Conservation (phyloP, 176 grass and related monocot genomes). For the Hsuehochloa calcarea region DNA sequence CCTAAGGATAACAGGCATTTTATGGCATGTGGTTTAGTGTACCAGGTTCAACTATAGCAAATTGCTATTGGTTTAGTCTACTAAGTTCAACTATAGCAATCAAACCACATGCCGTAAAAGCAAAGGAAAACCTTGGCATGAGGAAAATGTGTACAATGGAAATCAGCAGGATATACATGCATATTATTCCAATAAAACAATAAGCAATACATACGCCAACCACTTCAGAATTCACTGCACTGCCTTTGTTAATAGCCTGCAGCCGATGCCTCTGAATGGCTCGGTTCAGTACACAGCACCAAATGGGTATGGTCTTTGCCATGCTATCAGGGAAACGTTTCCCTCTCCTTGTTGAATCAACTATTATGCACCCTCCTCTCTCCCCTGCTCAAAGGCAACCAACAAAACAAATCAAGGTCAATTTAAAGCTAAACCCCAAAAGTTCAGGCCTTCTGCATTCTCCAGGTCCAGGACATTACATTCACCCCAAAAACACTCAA, state of each 20-base stretch:
- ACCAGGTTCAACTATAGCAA: not conserved
- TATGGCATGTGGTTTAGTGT: not conserved
- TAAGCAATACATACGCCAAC: slow-evolving; percentile 30
- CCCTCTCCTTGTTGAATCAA: slow-evolving; percentile 87
- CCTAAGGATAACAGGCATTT: not conserved
- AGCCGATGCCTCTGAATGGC: slow-evolving; percentile 64
- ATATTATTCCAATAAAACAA: not conserved
- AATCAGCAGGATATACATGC: not conserved
- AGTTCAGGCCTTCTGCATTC: not conserved
- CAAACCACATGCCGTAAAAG: too few relatives aligned
- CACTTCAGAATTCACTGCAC: slow-evolving; percentile 17
- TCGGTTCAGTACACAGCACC: slow-evolving; percentile 81
- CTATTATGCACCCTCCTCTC: slow-evolving; percentile 87
- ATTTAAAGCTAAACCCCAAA: not conserved
- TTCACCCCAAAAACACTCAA: not conserved
- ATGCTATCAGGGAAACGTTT: slow-evolving; percentile 94
- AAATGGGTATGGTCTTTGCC: slow-evolving; percentile 98
- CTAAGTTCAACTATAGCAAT: too few relatives aligned
- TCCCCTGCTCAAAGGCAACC: slow-evolving; percentile 61
- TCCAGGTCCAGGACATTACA: not conserved
- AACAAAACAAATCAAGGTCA: not conserved
- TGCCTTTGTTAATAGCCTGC: not conserved
- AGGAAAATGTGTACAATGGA: not conserved
- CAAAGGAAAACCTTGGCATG: not conserved
- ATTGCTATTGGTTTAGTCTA: too few relatives aligned